A percentile compares a stretch with the other conserved stretches of the same genome.
phyloP scores from a whole-genome alignment of 345 rosid genomes.

The Gynandropsis gynandra region DNA sequence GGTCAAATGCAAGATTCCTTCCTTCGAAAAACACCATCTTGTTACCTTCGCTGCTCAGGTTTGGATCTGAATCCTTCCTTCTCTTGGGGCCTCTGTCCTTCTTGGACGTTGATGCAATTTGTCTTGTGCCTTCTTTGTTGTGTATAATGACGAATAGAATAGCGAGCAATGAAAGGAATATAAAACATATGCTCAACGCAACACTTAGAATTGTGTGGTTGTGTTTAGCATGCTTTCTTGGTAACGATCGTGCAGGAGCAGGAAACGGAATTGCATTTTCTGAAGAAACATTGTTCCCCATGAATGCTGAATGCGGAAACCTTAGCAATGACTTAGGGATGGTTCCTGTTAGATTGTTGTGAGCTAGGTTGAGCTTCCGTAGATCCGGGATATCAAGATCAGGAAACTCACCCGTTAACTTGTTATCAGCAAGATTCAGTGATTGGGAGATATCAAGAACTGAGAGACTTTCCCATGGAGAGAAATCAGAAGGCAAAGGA shows the following conservation, averaged over 20 bases:
- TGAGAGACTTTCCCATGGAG: conserved; percentile 54
- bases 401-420: conserved; percentile 67
- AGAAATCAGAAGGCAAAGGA: conserved; percentile 54
- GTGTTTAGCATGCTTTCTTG: conserved; percentile 31
- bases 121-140: conserved; percentile 26
- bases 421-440: conserved; percentile 62
- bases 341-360: conserved; percentile 61
- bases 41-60: conserved; percentile 43
- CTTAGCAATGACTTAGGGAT: conserved; percentile 58
- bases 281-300: conserved; percentile 49
- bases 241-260: conserved; percentile 29
- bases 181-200: conserved; percentile 42
- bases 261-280: conserved; percentile 30
- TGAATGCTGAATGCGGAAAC: conserved; percentile 56
- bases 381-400: conserved; percentile 40
- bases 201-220: conserved; percentile 50
- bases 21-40: conserved; percentile 83
- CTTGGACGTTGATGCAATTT: conserved; percentile 26
- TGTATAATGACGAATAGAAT: conserved; percentile 32
- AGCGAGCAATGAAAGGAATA: conserved; percentile 35
- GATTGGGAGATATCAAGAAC: conserved; percentile 49
- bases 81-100: conserved; percentile 42
- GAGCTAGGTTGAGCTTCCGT: conserved; percentile 50
- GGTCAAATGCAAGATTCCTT: conserved; percentile 63
- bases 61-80: conserved; percentile 42